Conservation (phyloP, 208 protist genomes). For the Leishmania lainsoni region DNA sequence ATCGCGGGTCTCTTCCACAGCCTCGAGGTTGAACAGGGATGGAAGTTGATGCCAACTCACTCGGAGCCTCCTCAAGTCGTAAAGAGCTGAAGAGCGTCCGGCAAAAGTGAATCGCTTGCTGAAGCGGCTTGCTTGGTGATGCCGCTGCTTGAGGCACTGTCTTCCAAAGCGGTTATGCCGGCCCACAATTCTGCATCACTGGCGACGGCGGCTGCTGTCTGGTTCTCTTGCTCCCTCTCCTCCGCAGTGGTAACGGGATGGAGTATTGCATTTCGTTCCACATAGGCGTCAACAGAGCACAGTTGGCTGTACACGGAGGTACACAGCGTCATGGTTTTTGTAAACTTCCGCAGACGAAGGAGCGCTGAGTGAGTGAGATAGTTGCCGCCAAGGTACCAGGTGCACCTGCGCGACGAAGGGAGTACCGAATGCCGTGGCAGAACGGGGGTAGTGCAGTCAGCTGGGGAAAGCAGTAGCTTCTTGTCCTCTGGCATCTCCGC, state of each 20-base stretch:
- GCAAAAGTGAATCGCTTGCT: background rate
- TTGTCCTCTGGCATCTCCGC: background rate
- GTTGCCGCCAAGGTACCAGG: conserved; percentile 22
- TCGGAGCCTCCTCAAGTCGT: background rate
- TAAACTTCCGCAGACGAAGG: conserved; percentile 7
- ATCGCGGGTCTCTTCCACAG: background rate
- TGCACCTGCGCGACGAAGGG: background rate
- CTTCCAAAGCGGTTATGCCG: background rate
- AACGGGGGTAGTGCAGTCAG: background rate
- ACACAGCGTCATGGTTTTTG: background rate
- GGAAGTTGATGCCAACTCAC: conserved; percentile 8
- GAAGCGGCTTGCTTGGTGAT: background rate
- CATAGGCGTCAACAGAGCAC: conserved; percentile 16
- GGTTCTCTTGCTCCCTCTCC: background rate
- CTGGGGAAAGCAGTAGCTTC: background rate
- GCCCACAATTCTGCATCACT: background rate
- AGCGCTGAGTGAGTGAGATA: conserved; percentile 7
- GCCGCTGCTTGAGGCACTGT: background rate
- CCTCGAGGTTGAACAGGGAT: background rate
- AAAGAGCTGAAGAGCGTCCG: no score
- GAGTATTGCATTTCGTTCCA: conserved; percentile 30
- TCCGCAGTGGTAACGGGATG: background rate
- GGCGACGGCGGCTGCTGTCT: no score
- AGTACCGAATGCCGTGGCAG: background rate
- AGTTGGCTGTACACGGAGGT: background rate